Conservation (phyloP, 2,329 filamentous ascomycete genomes). For the Gaeumannomyces tritici region DNA sequence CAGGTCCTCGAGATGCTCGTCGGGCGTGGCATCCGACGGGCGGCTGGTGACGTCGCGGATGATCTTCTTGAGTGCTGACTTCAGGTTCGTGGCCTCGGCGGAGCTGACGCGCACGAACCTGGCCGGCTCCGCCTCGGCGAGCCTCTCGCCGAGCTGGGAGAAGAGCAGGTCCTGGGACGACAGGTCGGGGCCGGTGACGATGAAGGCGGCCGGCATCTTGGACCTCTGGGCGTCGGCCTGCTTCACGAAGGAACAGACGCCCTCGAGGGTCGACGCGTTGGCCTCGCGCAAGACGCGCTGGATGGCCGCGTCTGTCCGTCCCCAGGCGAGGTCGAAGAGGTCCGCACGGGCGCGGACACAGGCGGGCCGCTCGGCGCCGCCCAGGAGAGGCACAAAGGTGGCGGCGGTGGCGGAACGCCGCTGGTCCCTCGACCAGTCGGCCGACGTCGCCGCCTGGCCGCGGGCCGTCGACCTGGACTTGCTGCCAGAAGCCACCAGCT, state of each 20-base stretch:
- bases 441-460: background rate
- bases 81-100: slow-evolving; percentile 63
- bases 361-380: slow-evolving; percentile 39
- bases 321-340: slow-evolving; percentile 56
- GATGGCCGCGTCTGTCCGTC: slow-evolving; percentile 51
- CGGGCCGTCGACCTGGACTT: slow-evolving; percentile 18
- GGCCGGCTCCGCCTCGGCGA: slow-evolving; percentile 35
- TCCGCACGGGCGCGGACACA: slow-evolving; percentile 43
- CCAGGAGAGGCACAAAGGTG: slow-evolving; percentile 42
- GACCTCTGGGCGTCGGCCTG: slow-evolving; percentile 20
- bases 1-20: slow-evolving; percentile 6
- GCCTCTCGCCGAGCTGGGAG: slow-evolving; percentile 52
- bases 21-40: slow-evolving; percentile 30
- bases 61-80: slow-evolving; percentile 61
- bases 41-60: slow-evolving; percentile 45
- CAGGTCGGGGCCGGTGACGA: slow-evolving; percentile 71
- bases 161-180: slow-evolving; percentile 62
- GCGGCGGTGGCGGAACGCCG: slow-evolving; percentile 6
- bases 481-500: slow-evolving; percentile 23
- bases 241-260: slow-evolving; percentile 47
- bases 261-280: slow-evolving; percentile 49
- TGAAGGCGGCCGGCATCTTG: slow-evolving; percentile 59
- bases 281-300: slow-evolving; percentile 50
- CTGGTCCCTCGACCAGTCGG: background rate
- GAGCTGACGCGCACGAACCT: slow-evolving; percentile 60